Conservation (phyloP, 441 rosid genomes). For the Eutrema salsugineum region DNA sequence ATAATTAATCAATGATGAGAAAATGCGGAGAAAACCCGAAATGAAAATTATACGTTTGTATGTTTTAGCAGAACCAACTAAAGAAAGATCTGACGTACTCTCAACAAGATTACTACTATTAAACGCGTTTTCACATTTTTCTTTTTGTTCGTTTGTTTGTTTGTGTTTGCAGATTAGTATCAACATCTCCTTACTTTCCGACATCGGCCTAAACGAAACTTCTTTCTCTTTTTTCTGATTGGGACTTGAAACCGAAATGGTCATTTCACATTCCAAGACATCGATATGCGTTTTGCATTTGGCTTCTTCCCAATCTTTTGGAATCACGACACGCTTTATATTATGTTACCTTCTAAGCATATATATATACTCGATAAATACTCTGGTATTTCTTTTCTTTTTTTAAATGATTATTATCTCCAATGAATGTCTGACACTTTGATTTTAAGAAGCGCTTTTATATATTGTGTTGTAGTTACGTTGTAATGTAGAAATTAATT, state of each 20-base stretch:
- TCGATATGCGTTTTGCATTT: neutral
- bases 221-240: neutral
- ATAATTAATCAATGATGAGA: neutral
- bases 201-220: slow-evolving; percentile 7
- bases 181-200: slow-evolving; percentile 24
- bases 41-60: neutral
- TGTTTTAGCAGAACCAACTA: too few relatives aligned
- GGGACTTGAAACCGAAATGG: slow-evolving; percentile 5
- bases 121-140: slow-evolving; percentile 18
- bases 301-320: slow-evolving; percentile 1
- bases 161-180: slow-evolving; percentile 29
- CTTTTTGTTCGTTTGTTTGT: neutral
- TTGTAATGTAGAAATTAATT: too few relatives aligned
- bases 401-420: neutral
- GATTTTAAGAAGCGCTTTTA: neutral
- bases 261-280: neutral
- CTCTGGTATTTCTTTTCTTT: neutral
- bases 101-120: neutral
- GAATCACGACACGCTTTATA: neutral
- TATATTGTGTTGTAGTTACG: neutral
- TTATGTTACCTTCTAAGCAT: neutral
- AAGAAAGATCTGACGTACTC: neutral
- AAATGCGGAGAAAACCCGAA: neutral
- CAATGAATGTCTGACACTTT: neutral
- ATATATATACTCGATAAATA: neutral